Evolutionary conservation across 1,139 yeast genomes (phyloP).

Genomic region (Wickerhamomyces sp.): DNA sequence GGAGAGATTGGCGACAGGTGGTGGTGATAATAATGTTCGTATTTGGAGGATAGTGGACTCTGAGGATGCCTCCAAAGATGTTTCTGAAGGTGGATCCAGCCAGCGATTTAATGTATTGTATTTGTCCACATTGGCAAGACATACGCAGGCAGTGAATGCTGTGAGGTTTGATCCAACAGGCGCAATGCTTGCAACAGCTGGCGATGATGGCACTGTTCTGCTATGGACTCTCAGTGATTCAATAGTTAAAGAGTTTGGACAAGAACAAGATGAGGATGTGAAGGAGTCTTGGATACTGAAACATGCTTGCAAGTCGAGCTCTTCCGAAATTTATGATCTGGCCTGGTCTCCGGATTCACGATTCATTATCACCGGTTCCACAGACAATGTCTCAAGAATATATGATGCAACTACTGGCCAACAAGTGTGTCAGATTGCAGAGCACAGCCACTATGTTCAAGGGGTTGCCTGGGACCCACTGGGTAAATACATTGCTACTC

Average conservation of each 20-base stretch:
- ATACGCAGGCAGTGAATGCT: conserved; percentile 91
- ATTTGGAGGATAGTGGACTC: neutral
- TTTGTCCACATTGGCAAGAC: conserved; percentile 76
- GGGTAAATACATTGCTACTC: conserved; percentile 74
- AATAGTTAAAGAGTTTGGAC: conserved; percentile 53
- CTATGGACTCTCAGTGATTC: conserved; percentile 67
- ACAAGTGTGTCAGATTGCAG: conserved; percentile 58
- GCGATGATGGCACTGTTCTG: conserved; percentile 88
- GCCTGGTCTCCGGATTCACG: conserved; percentile 86
- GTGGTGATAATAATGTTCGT: conserved; percentile 89
- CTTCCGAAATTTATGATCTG: conserved; percentile 82
- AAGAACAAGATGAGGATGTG: conserved; percentile 48
- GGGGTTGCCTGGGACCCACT: conserved; percentile 96
- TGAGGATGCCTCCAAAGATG: too few species aligned
- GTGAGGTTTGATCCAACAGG: conserved; percentile 77
- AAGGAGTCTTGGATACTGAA: conserved; percentile 70
- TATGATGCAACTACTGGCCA: conserved; percentile 56
- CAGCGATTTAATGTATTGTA: conserved; percentile 41
- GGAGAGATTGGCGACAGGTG: conserved; percentile 74
- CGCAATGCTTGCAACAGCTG: conserved; percentile 74
- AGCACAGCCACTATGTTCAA: conserved; percentile 87
- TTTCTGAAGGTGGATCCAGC: conserved; percentile 33
- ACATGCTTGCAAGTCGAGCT: conserved; percentile 51
- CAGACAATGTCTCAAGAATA: conserved; percentile 80
- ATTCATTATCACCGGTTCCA: conserved; percentile 80